A percentile compares a stretch with the other conserved stretches of the same genome.
Evolutionary conservation across 257 asterid species (phyloP).

Genomic region (Rhazya stricta): DNA sequence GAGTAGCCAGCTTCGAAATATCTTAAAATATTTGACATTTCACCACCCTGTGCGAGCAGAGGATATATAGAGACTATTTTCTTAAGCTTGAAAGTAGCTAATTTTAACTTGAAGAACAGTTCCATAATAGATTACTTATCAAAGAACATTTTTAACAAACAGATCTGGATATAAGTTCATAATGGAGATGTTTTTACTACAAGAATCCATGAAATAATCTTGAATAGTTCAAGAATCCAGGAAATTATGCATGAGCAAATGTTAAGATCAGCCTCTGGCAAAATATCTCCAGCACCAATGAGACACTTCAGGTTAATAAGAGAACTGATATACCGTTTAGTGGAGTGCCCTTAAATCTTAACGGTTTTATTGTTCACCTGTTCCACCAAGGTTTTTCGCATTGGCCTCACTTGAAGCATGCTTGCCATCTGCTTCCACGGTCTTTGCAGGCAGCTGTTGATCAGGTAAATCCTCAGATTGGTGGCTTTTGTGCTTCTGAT

Average conservation of each 20-base stretch:
- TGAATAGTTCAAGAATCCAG: not conserved
- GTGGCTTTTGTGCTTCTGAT: constrained; percentile 6
- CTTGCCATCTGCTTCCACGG: constrained; percentile 11
- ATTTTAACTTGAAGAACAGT: too few species aligned
- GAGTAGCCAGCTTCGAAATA: too few species aligned
- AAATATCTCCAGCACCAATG: not conserved
- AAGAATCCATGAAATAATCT: constrained; percentile 2
- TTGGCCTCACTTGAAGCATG: not conserved
- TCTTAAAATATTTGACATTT: too few species aligned
- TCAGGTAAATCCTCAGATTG: not conserved
- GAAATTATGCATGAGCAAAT: not conserved
- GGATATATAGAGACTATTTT: too few species aligned
- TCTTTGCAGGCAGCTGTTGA: constrained; percentile 9
- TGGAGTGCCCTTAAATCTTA: not conserved
- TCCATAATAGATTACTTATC: too few species aligned
- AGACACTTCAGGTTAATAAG: not conserved
- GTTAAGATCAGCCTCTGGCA: not conserved
- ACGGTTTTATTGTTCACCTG: not conserved
- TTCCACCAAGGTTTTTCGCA: not conserved
- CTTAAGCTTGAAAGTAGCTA: too few species aligned
- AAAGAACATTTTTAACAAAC: not conserved
- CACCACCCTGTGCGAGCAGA: too few species aligned
- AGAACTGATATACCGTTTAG: not conserved
- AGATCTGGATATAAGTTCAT: not conserved
- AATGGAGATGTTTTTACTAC: not conserved